A percentile compares a stretch with the other conserved stretches of the same genome.
Conservation (phyloP, 2,329 filamentous ascomycete species). For the Coniochaeta sp. region DNA sequence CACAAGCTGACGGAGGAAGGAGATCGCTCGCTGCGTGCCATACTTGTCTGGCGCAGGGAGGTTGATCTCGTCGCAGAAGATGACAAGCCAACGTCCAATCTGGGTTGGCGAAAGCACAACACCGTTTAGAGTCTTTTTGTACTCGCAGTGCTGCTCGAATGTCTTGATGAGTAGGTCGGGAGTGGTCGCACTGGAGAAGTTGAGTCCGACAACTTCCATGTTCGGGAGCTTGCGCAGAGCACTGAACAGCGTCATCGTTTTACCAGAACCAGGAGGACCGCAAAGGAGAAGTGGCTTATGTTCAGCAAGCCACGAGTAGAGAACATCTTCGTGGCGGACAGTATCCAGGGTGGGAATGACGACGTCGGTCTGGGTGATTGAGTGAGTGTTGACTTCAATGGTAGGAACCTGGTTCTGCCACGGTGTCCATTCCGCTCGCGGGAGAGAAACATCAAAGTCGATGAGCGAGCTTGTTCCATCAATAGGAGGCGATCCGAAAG, state of each 20-base stretch:
- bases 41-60: conserved; percentile 96
- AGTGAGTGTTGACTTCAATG: conserved; percentile 97
- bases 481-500: conserved; percentile 75
- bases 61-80: conserved; percentile 99
- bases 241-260: conserved; percentile 99
- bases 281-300: conserved; percentile 96
- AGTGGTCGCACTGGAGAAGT: conserved; percentile 98
- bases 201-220: conserved; percentile 98
- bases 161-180: conserved; percentile 98
- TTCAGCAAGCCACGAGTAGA: conserved; percentile 98
- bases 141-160: conserved; percentile 98
- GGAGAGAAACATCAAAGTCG: conserved; percentile 86
- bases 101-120: conserved; percentile 94
- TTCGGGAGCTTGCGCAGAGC: conserved; percentile 93
- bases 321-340: conserved; percentile 94
- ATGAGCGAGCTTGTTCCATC: conserved; percentile 80
- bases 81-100: conserved; percentile 93
- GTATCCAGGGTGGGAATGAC: conserved; percentile 98
- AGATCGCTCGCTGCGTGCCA: conserved; percentile 93
- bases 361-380: conserved; percentile 93
- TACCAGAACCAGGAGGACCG: conserved; percentile 95
- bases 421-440: conserved; percentile 78
- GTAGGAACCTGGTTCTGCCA: conserved; percentile 95
- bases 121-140: conserved; percentile 96
- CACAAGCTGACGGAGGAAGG: conserved; percentile 92